Evolutionary conservation across 106 monocot species (phyloP).

Genomic region (Allium fistulosum): DNA sequence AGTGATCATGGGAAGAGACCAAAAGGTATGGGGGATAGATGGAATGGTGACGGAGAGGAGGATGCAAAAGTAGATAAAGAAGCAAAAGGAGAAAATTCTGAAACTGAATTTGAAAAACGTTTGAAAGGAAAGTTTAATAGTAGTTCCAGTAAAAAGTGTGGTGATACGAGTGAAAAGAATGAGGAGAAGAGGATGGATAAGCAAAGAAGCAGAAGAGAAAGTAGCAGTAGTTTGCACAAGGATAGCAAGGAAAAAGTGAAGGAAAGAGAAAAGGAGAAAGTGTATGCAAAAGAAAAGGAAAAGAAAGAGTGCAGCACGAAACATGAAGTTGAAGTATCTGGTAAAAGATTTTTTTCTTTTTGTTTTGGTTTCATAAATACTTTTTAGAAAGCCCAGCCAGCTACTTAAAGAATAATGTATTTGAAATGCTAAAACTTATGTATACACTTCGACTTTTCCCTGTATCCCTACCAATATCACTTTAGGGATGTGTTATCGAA

Average conservation of each 20-base stretch:
- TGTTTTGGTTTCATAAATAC: too few species aligned
- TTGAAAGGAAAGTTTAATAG: slow-evolving; percentile 32
- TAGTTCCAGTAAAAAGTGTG: slow-evolving; percentile 27
- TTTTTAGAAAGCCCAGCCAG: too few species aligned
- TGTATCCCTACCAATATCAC: too few species aligned
- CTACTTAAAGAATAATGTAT: too few species aligned
- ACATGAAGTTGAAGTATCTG: too few species aligned
- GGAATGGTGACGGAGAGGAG: slow-evolving; percentile 21
- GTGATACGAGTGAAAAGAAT: slow-evolving; percentile 30
- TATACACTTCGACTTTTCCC: too few species aligned
- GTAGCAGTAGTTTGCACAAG: slow-evolving; percentile 19
- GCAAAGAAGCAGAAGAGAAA: slow-evolving; percentile 37
- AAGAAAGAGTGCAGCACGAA: too few species aligned
- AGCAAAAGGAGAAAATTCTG: slow-evolving; percentile 8
- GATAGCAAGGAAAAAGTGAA: slow-evolving; percentile 19
- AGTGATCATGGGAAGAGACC: slow-evolving; percentile 45
- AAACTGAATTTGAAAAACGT: slow-evolving; percentile 8
- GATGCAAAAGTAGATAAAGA: slow-evolving; percentile 18
- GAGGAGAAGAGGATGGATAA: slow-evolving; percentile 12
- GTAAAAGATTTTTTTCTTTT: too few species aligned
- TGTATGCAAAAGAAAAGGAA: slow-evolving; percentile 11
- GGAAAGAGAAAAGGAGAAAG: neutral
- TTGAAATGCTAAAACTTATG: too few species aligned
- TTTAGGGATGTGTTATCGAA: too few species aligned
- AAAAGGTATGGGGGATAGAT: slow-evolving; percentile 40